A percentile compares a stretch with the other conserved stretches of the same genome.
Evolutionary conservation across 1,284 basidiomycete genomes (phyloP).

Genomic region (Malassezia globosa): DNA sequence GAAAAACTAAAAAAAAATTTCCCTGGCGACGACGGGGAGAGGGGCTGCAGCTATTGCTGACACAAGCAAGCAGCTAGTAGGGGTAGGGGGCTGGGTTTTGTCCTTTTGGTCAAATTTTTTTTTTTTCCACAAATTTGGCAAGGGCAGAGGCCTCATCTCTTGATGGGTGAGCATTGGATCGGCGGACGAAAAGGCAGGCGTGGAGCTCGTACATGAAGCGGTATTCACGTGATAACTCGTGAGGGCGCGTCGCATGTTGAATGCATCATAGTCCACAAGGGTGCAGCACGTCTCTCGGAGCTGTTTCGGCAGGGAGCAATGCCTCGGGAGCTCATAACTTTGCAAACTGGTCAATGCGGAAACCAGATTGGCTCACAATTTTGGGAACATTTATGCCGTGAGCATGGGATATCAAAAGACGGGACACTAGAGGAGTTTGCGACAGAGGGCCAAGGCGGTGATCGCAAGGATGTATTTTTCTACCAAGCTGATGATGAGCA

Average conservation of each 20-base stretch:
- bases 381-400: slow-evolving; percentile 45
- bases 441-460: slow-evolving; percentile 48
- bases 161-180: slow-evolving; percentile 6
- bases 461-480: slow-evolving; percentile 98
- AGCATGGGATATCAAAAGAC: slow-evolving; percentile 44
- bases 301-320: too few species aligned
- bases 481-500: slow-evolving; percentile 99
- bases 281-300: too few species aligned
- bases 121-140: too few species aligned
- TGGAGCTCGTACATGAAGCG: background rate
- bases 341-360: slow-evolving; percentile 46
- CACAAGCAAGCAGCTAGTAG: too few species aligned
- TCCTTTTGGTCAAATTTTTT: too few species aligned
- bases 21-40: too few species aligned
- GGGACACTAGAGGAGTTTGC: slow-evolving; percentile 45
- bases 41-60: too few species aligned
- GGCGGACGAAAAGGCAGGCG: slow-evolving; percentile 2
- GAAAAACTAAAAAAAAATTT: too few species aligned
- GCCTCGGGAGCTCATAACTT: slow-evolving; percentile 44
- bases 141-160: background rate
- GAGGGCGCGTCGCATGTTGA: too few species aligned
- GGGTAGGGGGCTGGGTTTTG: too few species aligned
- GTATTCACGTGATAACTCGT: slow-evolving; percentile 13
- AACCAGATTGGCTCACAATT: slow-evolving; percentile 47
- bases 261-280: too few species aligned